A percentile compares a stretch with the other conserved stretches of the same genome.
Conservation (phyloP, 2,329 filamentous ascomycete species). For the Allantophomopsis cytisporea region DNA sequence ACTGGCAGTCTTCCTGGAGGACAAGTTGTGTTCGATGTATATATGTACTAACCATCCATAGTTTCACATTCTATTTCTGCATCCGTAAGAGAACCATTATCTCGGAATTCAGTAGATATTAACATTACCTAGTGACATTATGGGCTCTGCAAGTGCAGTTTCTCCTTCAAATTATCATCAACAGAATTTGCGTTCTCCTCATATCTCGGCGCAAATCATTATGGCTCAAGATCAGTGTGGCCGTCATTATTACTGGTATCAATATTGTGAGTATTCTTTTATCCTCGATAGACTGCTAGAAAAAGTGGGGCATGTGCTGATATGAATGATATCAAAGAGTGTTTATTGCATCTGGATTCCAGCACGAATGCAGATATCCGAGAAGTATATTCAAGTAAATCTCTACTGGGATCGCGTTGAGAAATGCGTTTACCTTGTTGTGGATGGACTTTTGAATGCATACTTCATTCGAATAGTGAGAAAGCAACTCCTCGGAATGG, state of each 20-base stretch:
- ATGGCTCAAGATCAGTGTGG: constrained; percentile 24
- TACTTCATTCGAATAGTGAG: constrained; percentile 31
- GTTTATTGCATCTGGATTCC: constrained; percentile 40
- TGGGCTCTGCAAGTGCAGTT: constrained; percentile 33
- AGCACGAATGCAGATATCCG: constrained; percentile 26
- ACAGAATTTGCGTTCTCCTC: constrained; percentile 33
- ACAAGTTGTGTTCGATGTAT: no score
- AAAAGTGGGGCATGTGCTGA: no score
- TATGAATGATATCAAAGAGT: no score
- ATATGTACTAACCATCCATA: no score
- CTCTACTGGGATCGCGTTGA: constrained; percentile 31
- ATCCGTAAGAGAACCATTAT: no score
- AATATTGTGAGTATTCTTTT: constrained; percentile 25
- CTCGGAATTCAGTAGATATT: no score
- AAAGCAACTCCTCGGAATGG: constrained; percentile 20
- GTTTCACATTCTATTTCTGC: no score
- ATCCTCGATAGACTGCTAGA: no score
- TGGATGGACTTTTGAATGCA: constrained; percentile 34
- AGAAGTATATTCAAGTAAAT: constrained; percentile 21
- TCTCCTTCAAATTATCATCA: constrained; percentile 38
- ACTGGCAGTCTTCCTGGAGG: no score
- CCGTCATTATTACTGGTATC: constrained; percentile 27
- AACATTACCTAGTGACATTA: constrained; percentile 5
- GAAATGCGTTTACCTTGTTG: constrained; percentile 32
- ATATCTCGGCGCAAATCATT: constrained; percentile 22